phyloP scores from a whole-genome alignment of 2,329 filamentous ascomycete species.

The Botryotinia narcissicola region DNA sequence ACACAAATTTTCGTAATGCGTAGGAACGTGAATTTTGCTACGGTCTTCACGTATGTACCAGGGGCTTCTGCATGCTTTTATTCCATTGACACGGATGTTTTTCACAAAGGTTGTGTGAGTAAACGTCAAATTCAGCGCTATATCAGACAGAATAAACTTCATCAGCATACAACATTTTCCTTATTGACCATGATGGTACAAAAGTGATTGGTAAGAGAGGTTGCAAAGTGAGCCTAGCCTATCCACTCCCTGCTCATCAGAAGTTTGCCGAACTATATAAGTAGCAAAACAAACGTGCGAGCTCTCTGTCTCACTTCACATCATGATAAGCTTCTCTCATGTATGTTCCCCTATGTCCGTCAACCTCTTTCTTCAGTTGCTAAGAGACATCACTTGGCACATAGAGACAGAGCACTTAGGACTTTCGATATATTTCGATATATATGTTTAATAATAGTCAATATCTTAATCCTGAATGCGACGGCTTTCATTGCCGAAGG shows the following conservation, averaged over 20 bases:
- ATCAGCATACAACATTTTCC: not conserved
- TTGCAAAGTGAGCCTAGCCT: not conserved
- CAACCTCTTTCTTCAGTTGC: not conserved
- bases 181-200: not conserved
- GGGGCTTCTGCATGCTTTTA: not conserved
- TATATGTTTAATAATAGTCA: too few relatives aligned
- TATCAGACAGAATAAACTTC: not conserved
- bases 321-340: not conserved
- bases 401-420: not conserved
- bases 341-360: not conserved
- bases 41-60: too few relatives aligned
- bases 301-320: not conserved
- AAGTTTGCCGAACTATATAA: rapidly evolving
- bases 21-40: too few relatives aligned
- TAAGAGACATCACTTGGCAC: not conserved
- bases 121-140: not conserved
- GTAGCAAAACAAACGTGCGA: too few relatives aligned
- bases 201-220: rapidly evolving
- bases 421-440: too few relatives aligned
- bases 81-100: not conserved
- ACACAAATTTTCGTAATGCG: too few relatives aligned
- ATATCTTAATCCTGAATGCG: not conserved
- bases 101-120: too few relatives aligned
- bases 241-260: not conserved
- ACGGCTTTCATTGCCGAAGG: not conserved